Base-by-base conservation (phyloP, 495 filamentous ascomycete genomes). In the Aspergillus egyptiacus region DNA sequence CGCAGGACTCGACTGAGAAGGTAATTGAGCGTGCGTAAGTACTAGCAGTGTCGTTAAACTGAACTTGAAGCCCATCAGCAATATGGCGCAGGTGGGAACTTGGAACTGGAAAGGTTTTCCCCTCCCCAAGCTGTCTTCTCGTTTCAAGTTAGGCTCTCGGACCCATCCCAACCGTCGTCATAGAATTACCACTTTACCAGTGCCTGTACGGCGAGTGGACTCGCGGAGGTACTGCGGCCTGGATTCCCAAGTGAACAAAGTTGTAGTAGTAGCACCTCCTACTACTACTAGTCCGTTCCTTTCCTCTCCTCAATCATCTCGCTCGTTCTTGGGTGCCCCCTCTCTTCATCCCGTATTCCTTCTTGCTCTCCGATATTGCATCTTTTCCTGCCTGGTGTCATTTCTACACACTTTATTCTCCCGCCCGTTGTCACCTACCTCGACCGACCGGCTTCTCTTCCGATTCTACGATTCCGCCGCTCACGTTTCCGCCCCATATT, bases 401-500 rank as follows among this genome's bases (percentile, higher is more conserved):
- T n/a, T 15, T 17, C 6, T 44, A 20, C 43, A 36, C 17, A 25
- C 30, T 43, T 35, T 46, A 42, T 50, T 23, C n/a, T 46, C 23
- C 14, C 36, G 28, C 32, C 19, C 37, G 27, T 33, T 37, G 33
- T 17, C 35, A 15, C 33, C 30, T 40, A 4, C 31, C 24, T 37
- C 34, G 33, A 46, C 47, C 18, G 36, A 47, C 35, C 53, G 39
- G 47, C 30, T 25, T 43, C 47, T 54, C 55, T 43, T 48, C 59
- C 42, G 11, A 25, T 48, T 37, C 18, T 46, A 53, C 49, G 43
- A 55, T 42, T 60, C 56, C 56, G 52, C 57, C 57, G 50, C 42
- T 59, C 51, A 47, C 54, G 45, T 55, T 44, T 61, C 58, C 52
- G 55, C 53, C 50, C 59, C 59, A 61, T 51, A 51, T 51, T 49